Percentiles rank a stretch among this genome's conserved stretches.
phyloP scores from a whole-genome alignment of 768 basidiomycete genomes.

The Hericium erinaceus region DNA sequence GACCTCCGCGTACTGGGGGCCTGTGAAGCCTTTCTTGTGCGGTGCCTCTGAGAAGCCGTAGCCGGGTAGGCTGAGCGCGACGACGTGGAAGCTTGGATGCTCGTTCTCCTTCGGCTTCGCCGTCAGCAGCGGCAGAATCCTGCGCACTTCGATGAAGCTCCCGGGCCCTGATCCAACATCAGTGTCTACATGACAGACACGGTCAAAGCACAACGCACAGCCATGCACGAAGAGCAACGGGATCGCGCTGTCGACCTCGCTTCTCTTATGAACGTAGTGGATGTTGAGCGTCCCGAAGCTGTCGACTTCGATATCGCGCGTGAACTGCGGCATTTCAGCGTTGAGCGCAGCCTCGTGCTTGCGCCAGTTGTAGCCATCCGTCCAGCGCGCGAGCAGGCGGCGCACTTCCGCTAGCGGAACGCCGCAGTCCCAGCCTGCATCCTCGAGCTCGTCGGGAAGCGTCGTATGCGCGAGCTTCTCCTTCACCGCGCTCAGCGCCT shows the following conservation, averaged over 20 bases:
- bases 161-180: conserved; percentile 44
- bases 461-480: conserved; percentile 36
- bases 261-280: conserved; percentile 22
- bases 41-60: conserved; percentile 55
- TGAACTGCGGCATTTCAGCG: conserved; percentile 23
- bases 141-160: conserved; percentile 45
- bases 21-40: conserved; percentile 39
- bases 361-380: conserved; percentile 21
- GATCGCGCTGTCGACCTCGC: conserved; percentile 11
- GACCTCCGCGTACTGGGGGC: conserved; percentile 42
- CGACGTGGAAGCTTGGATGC: conserved; percentile 55
- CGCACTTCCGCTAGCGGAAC: conserved; percentile 18
- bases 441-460: conserved; percentile 50
- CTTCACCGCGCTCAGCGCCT: conserved; percentile 28
- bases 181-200: conserved; percentile 17
- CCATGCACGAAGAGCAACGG: conserved; percentile 12
- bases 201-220: conserved; percentile 20
- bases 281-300: conserved; percentile 23
- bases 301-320: conserved; percentile 22
- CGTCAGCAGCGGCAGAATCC: conserved; percentile 46
- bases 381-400: conserved; percentile 20
- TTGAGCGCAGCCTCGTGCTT: conserved; percentile 22
- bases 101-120: conserved; percentile 21
- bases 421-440: conserved; percentile 42
- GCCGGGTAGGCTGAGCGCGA: conserved; percentile 48